A percentile compares a stretch with the other conserved stretches of the same genome.
phyloP scores from a whole-genome alignment of 1,284 basidiomycete species.

The Leccinum laetum region DNA sequence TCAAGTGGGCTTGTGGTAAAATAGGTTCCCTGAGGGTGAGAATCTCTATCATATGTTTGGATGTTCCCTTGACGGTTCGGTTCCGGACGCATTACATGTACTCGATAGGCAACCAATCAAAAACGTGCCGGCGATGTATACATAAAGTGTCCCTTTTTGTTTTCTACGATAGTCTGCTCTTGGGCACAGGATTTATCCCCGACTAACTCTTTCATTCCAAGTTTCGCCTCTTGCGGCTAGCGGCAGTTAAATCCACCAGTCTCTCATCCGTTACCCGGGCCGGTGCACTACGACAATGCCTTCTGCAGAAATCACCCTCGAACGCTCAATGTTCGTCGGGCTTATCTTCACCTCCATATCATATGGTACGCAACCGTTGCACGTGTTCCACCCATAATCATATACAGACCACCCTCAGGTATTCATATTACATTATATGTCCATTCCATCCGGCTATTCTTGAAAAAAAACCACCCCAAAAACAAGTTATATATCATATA shows the following conservation, averaged over 20 bases:
- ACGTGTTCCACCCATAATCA: not conserved
- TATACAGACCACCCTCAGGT: not conserved
- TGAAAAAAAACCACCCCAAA: not conserved
- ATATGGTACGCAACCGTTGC: not conserved
- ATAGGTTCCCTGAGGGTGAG: no score
- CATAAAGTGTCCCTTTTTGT: not conserved
- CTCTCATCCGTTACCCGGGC: no score
- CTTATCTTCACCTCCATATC: constrained; percentile 1
- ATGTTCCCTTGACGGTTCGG: not conserved
- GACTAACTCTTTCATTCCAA: no score
- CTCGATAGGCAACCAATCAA: not conserved
- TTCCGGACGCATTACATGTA: not conserved
- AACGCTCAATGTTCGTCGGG: not conserved
- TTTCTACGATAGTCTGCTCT: not conserved
- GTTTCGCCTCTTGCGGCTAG: no score
- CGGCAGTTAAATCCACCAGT: no score
- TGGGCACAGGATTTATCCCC: not conserved
- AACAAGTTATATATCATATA: constrained; percentile 3
- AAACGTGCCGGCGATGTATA: not conserved
- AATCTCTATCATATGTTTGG: not conserved
- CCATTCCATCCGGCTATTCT: constrained; percentile 2
- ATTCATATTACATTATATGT: constrained; percentile 1
- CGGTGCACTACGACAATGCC: no score
- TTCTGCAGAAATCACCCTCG: no score
- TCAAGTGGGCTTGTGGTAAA: no score